Evolutionary conservation across 2,329 filamentous ascomycete species (phyloP).

Genomic region (Calonectria pseudoreteaudii): DNA sequence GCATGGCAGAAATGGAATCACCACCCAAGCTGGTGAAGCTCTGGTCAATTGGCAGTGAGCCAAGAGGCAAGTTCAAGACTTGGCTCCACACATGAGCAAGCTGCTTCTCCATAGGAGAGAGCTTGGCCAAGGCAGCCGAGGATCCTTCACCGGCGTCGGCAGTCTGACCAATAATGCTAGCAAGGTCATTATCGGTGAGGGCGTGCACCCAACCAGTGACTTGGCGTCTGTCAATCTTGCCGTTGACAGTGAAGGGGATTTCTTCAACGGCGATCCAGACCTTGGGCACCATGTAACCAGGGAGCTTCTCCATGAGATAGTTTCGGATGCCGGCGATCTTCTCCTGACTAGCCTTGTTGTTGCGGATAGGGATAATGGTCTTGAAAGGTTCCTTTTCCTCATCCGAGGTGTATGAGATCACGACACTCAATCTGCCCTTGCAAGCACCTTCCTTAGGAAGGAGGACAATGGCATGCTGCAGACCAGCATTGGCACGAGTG

Average conservation of each 20-base stretch:
- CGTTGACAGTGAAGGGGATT: background rate
- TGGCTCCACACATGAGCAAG: slow-evolving; percentile 51
- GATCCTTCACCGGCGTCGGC: background rate
- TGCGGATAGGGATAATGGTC: background rate
- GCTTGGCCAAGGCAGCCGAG: background rate
- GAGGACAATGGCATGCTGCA: background rate
- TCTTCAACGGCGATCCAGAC: slow-evolving; percentile 18
- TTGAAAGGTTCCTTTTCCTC: background rate
- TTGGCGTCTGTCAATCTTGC: slow-evolving; percentile 17
- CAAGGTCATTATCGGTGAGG: background rate
- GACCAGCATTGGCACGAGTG: slow-evolving; percentile 3
- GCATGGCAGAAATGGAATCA: slow-evolving; percentile 59
- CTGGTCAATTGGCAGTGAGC: slow-evolving; percentile 53
- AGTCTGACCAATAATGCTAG: background rate
- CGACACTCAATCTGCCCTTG: background rate
- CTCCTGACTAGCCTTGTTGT: slow-evolving; percentile 9
- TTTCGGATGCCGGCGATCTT: slow-evolving; percentile 23
- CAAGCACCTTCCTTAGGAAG: slow-evolving; percentile 27
- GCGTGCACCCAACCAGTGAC: background rate
- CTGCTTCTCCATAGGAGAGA: slow-evolving; percentile 24
- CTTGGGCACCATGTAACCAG: slow-evolving; percentile 27
- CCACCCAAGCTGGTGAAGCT: slow-evolving; percentile 63
- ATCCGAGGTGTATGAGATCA: slow-evolving; percentile 7
- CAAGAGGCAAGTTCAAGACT: slow-evolving; percentile 47
- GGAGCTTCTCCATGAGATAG: background rate